Conservation (phyloP, 2,329 filamentous ascomycete species). For the Tolypocladium sp. region DNA sequence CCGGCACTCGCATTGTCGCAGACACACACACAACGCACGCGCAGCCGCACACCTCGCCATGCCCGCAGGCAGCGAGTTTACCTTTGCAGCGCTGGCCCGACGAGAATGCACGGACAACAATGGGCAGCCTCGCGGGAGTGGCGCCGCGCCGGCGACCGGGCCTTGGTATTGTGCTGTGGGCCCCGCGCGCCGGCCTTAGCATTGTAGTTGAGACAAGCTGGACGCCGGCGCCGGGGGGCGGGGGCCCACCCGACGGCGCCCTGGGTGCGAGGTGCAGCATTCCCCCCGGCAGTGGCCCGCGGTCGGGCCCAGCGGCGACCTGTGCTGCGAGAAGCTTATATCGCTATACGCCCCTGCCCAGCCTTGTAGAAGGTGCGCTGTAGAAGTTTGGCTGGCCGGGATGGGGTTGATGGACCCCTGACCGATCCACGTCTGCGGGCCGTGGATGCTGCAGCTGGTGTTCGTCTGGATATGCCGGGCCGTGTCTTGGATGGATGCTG, state of each 20-base stretch:
- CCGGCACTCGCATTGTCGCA: neutral
- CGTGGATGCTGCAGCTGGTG: too few species aligned
- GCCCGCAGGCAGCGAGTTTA: neutral
- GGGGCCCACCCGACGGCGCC: too few species aligned
- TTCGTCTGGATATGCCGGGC: neutral
- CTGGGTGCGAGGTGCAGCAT: too few species aligned
- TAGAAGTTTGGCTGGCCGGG: neutral
- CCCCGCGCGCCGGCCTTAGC: slow-evolving; percentile 20
- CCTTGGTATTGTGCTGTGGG: slow-evolving; percentile 21
- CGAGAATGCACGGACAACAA: neutral
- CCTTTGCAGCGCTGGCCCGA: neutral
- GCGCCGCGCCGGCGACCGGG: slow-evolving; percentile 5
- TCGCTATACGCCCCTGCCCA: neutral
- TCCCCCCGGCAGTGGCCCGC: too few species aligned
- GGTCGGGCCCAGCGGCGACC: too few species aligned
- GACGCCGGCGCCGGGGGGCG: neutral
- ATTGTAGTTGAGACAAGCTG: slow-evolving; percentile 20
- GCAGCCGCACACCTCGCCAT: neutral
- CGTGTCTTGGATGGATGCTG: neutral
- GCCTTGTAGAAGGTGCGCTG: neutral
- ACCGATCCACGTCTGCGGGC: neutral
- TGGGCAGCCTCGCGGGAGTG: neutral
- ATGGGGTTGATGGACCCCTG: neutral
- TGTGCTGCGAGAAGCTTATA: neutral
- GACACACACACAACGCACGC: neutral